These are phyloP conservation scores for Coemansia sp. DNA, from an alignment of 192 early-diverging fungal species.

Conservation along the genomic window DNA sequence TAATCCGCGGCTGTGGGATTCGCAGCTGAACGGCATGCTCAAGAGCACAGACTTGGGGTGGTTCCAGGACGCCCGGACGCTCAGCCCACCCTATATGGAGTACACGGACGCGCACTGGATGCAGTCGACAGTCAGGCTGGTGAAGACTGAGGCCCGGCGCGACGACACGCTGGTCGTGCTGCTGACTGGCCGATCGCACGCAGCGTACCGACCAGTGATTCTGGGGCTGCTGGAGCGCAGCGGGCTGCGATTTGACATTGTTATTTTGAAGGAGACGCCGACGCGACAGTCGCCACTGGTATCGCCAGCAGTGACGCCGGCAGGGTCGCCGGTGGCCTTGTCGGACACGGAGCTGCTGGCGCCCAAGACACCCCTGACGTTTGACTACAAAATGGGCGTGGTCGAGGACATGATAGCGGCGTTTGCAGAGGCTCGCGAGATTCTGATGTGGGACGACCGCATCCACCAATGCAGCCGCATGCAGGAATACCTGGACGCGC, in stretches of 20 bases:
- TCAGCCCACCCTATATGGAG: conserved; percentile 47
- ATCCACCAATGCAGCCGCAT: conserved; percentile 48
- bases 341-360: conserved; percentile 3
- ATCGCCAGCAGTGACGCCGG: neutral
- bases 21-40: conserved; percentile 53
- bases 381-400: conserved; percentile 61
- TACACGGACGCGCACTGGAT: conserved; percentile 40
- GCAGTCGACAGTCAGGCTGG: conserved; percentile 13
- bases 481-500: conserved; percentile 42
- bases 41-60: conserved; percentile 58
- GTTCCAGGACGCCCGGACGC: conserved; percentile 61
- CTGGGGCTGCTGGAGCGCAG: conserved; percentile 32
- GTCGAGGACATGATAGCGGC: conserved; percentile 54
- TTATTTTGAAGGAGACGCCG: conserved; percentile 54
- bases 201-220: conserved; percentile 42
- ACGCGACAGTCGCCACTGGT: conserved; percentile 38
- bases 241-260: conserved; percentile 55
- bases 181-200: conserved; percentile 49
- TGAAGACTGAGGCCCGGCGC: conserved; percentile 9
- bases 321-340: conserved; percentile 1
- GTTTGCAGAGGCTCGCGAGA: conserved; percentile 47
- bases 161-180: conserved; percentile 39
- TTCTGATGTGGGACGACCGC: conserved; percentile 63
- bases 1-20: conserved; percentile 61
- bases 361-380: conserved; percentile 51